These are phyloP conservation scores for Echites panduratus DNA, from an alignment of 257 asterid genomes.

Conservation along the genomic window DNA sequence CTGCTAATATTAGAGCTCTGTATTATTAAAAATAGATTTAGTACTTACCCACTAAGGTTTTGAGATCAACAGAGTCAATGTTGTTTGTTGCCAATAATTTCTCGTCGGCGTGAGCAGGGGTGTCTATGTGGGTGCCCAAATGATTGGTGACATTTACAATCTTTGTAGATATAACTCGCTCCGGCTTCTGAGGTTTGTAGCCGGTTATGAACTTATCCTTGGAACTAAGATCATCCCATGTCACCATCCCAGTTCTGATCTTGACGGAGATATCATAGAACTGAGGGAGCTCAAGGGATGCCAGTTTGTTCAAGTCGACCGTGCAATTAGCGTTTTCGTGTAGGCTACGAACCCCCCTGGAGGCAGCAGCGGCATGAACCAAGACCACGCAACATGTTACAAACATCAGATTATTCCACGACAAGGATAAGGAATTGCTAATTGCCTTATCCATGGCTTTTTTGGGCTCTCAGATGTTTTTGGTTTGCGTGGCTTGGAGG, in stretches of 20 bases:
- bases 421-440: no score
- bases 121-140: conserved; percentile 13
- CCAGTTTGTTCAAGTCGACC: not conserved
- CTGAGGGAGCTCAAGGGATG: not conserved
- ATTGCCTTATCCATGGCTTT: no score
- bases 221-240: not conserved
- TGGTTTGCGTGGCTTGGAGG: no score
- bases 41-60: not conserved
- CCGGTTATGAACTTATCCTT: not conserved
- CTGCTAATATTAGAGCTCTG: no score
- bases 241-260: conserved; percentile 4
- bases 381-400: not conserved
- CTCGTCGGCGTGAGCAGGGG: conserved; percentile 3
- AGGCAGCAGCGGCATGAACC: no score
- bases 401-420: no score
- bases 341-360: not conserved
- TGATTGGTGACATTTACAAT: conserved; percentile 5
- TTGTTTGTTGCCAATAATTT: not conserved
- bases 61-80: not conserved
- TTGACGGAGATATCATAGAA: not conserved
- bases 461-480: no score
- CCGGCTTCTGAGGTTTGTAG: not conserved
- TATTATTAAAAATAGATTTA: not conserved
- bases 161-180: conserved; percentile 3
- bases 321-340: not conserved